phyloP scores from a whole-genome alignment of 1,284 basidiomycete species.

The Phenoliferia sp. region DNA sequence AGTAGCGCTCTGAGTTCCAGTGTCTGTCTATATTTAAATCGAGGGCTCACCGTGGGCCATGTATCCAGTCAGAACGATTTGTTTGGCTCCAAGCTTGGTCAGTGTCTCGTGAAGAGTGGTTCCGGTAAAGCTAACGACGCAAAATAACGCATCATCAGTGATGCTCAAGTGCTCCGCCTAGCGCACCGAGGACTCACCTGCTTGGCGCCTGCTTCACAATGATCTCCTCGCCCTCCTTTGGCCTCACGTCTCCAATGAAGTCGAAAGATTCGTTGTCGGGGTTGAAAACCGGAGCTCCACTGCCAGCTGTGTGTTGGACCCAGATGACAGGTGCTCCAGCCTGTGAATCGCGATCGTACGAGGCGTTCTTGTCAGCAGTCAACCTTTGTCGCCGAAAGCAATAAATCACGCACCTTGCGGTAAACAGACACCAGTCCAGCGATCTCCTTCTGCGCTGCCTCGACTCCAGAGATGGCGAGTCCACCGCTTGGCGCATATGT shows the following conservation, averaged over 20 bases:
- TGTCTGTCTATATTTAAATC: background rate
- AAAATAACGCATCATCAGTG: background rate
- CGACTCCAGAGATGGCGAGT: constrained; percentile 7
- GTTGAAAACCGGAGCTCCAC: constrained; percentile 9
- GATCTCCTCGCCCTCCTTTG: constrained; percentile 11
- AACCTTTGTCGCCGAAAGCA: too few species aligned
- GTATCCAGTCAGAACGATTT: constrained; percentile 9
- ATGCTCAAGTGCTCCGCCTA: background rate
- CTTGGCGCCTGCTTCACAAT: constrained; percentile 15
- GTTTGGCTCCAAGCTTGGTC: constrained; percentile 2
- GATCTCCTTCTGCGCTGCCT: background rate
- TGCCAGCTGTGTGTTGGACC: constrained; percentile 14
- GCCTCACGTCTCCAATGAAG: constrained; percentile 12
- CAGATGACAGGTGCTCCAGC: constrained; percentile 17
- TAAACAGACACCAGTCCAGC: background rate
- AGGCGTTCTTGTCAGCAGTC: background rate
- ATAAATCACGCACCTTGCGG: background rate
- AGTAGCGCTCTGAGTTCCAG: too few species aligned
- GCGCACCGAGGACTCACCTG: background rate
- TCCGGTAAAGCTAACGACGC: constrained; percentile 10
- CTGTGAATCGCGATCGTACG: background rate
- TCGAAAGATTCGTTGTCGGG: constrained; percentile 3
- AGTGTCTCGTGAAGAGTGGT: constrained; percentile 11
- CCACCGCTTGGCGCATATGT: background rate
- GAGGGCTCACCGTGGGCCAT: constrained; percentile 6